Evolutionary conservation across 73 alveolate genomes (phyloP), one percentile per base, ranked within the genome.

Genomic region (Tetrahymena thermophila): DNA sequence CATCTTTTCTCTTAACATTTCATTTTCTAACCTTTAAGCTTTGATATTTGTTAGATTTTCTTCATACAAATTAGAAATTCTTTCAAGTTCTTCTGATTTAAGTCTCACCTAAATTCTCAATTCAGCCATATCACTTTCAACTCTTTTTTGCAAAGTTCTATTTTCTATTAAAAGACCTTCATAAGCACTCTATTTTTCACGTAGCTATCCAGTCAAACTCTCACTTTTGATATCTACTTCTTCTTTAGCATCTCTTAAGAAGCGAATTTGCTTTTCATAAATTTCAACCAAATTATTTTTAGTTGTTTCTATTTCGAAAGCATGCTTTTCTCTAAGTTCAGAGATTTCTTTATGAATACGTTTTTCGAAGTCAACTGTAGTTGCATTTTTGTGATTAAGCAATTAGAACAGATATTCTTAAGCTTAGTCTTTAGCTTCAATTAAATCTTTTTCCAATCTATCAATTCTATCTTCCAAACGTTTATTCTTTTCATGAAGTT

Each of bases 401-500:
- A 97, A 96, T 58, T 97, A 96, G 57, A 97, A 98, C 93, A 98
- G 85, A 96, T 98, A 98, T 85, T 95, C 98, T 93, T 97, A 97
- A 43, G 99, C 98, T 23, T 89, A 71, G 56, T 97, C 95, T 85
- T 97, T 97, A 15, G 98, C 98, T 50, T 97, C 99, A 56, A 94
- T 28, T 25, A 97, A 95, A 40, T 97, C 99, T 34, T 95, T 96
- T 85, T 98, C 98, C 11, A 96, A 95, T 94, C 98, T 96, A 95
- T 98, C 99, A 57, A 97, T 94, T 85, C 96, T 95, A 95, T 98
- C 99, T 93, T 98, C 99, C 40, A 98, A 97, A 35, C 99, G 93
- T 85, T 97, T 97, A 35, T 89, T 95, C 93, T 97, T 96, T 57
- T 98, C 99, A 11, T 94, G 96, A 10, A 97, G 85, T 56, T 96